Percentiles rank a stretch among this genome's conserved stretches.
These are phyloP conservation scores for Cercis canadensis DNA, from an alignment of 306 rosid genomes.

Conservation along the genomic window DNA sequence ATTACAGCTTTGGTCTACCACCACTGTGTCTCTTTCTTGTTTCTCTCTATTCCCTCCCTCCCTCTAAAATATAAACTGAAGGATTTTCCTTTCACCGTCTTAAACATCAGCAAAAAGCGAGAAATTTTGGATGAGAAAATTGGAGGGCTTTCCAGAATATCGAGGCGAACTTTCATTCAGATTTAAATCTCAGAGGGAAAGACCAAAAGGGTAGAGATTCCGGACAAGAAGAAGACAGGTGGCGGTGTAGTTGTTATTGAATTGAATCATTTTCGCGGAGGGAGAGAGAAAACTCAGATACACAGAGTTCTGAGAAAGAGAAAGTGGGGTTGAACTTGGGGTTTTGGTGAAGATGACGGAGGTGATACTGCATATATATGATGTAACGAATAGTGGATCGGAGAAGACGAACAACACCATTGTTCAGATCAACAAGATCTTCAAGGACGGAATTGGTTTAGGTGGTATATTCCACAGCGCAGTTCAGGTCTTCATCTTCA, in stretches of 20 bases:
- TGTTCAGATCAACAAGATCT: constrained; percentile 95
- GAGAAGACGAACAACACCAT: constrained; percentile 94
- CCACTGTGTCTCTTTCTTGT: background rate
- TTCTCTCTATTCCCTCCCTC: constrained; percentile 41
- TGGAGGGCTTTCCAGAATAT: constrained; percentile 42
- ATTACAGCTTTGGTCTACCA: background rate
- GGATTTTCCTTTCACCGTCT: background rate
- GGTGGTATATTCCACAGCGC: constrained; percentile 99
- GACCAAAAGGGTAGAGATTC: background rate
- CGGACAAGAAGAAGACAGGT: constrained; percentile 9
- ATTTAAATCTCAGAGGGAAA: background rate
- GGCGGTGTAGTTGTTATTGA: constrained; percentile 29
- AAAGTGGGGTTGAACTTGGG: constrained; percentile 42
- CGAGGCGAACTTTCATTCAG: constrained; percentile 43
- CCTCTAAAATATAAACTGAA: constrained; percentile 18
- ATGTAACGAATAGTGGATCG: constrained; percentile 98
- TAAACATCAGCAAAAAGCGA: background rate
- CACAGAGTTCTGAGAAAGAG: constrained; percentile 35
- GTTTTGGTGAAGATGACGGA: constrained; percentile 67
- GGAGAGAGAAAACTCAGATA: background rate
- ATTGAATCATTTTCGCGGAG: constrained; percentile 28
- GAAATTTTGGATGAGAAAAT: constrained; percentile 25
- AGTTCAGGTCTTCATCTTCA: constrained; percentile 66
- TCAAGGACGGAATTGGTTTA: constrained; percentile 95
- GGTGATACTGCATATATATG: constrained; percentile 84